These are phyloP conservation scores for Claviceps citrina DNA, from an alignment of 2,329 filamentous ascomycete species.

Conservation along the genomic window DNA sequence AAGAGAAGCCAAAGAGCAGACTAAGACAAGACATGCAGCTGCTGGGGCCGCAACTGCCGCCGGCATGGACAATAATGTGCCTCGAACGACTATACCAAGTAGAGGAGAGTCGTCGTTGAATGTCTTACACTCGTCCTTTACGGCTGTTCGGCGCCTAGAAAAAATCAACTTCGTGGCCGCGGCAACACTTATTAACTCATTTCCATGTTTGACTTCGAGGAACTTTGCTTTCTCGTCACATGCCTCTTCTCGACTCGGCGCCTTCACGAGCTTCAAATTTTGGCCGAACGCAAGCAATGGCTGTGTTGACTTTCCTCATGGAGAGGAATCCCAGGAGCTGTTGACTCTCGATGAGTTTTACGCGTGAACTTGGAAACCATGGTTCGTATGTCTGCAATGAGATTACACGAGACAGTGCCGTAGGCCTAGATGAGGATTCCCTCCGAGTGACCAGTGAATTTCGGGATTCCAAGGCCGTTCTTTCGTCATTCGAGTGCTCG, in stretches of 20 bases:
- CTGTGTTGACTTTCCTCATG: background rate
- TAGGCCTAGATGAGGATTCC: too few relatives aligned
- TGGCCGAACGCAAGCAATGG: background rate
- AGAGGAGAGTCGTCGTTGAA: background rate
- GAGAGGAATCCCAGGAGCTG: background rate
- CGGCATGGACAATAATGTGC: background rate
- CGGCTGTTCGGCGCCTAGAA: background rate
- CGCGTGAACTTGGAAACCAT: too few relatives aligned
- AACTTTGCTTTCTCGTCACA: background rate
- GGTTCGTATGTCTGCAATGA: too few relatives aligned
- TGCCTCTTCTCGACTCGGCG: background rate
- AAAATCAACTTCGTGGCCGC: background rate
- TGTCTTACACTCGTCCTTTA: background rate
- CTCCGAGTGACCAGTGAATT: too few relatives aligned
- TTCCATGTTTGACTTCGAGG: background rate
- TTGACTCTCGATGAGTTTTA: background rate
- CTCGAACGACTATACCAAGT: background rate
- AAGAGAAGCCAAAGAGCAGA: too few relatives aligned
- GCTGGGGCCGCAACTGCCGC: background rate
- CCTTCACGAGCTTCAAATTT: background rate
- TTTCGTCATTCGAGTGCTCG: too few relatives aligned
- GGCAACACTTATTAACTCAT: background rate
- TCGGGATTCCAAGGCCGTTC: too few relatives aligned
- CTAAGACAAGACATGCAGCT: slow-evolving; percentile 3
- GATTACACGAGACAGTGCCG: too few relatives aligned